A percentile compares a stretch with the other conserved stretches of the same genome.
Evolutionary conservation across 2,329 filamentous ascomycete genomes (phyloP).

Genomic region (Phialophora tarda): DNA sequence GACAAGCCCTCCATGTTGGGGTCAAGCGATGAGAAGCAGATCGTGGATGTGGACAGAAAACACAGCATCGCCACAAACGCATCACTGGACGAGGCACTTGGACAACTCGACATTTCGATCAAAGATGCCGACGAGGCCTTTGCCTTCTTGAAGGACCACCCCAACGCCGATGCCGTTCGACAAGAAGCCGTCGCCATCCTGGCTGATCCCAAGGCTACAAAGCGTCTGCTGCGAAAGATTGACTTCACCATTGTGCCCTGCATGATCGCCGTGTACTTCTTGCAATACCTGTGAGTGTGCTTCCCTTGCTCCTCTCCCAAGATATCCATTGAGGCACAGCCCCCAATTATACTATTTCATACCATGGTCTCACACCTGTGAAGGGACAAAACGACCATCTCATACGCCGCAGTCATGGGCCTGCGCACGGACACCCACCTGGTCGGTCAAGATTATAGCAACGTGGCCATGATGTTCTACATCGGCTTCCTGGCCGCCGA

Average conservation of each 20-base stretch:
- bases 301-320: neutral
- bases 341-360: too few species aligned
- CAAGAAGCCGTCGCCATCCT: conserved; percentile 35
- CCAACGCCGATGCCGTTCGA: conserved; percentile 31
- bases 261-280: conserved; percentile 44
- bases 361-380: neutral
- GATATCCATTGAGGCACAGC: neutral
- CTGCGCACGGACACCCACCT: conserved; percentile 58
- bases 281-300: conserved; percentile 41
- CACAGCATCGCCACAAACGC: conserved; percentile 3
- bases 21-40: neutral
- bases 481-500: conserved; percentile 55
- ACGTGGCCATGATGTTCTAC: conserved; percentile 63
- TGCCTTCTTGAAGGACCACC: conserved; percentile 33
- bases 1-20: conserved; percentile 4
- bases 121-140: conserved; percentile 37
- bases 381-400: conserved; percentile 39
- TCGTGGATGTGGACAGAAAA: conserved; percentile 2
- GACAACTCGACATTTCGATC: conserved; percentile 27
- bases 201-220: conserved; percentile 24
- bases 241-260: conserved; percentile 43
- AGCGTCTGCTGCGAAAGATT: conserved; percentile 42
- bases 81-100: conserved; percentile 28
- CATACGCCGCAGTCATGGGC: conserved; percentile 66
- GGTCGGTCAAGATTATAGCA: conserved; percentile 56